Percentiles rank a stretch among this genome's conserved stretches.
These are phyloP conservation scores for Cutaneotrichosporon sp. DNA, from an alignment of 1,284 basidiomycete genomes.

Conservation along the genomic window DNA sequence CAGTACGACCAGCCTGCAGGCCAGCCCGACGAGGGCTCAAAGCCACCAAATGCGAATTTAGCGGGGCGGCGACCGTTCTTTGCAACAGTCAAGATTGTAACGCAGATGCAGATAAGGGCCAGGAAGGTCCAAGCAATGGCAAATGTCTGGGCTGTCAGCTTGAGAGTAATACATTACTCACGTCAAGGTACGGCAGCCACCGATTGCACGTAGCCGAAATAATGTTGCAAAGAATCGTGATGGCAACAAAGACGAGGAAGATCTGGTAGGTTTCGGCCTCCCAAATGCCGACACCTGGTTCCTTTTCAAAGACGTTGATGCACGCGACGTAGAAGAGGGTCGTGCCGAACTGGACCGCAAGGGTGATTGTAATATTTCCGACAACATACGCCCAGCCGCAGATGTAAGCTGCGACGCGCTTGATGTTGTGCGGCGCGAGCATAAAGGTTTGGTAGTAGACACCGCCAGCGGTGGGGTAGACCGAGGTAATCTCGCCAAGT, in stretches of 20 bases:
- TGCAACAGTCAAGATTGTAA: slow-evolving; percentile 49
- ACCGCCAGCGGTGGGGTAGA: slow-evolving; percentile 53
- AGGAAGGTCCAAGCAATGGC: slow-evolving; percentile 36
- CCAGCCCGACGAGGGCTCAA: slow-evolving; percentile 26
- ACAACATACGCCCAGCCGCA: slow-evolving; percentile 55
- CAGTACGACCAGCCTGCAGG: slow-evolving; percentile 28
- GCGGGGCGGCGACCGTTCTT: slow-evolving; percentile 42
- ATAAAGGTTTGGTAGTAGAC: slow-evolving; percentile 55
- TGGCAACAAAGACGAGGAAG: slow-evolving; percentile 21
- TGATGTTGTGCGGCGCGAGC: slow-evolving; percentile 46
- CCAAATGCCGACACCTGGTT: slow-evolving; percentile 21
- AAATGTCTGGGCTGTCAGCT: slow-evolving; percentile 29
- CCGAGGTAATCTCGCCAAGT: slow-evolving; percentile 54
- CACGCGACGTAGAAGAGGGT: slow-evolving; percentile 38
- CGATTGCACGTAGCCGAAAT: slow-evolving; percentile 41
- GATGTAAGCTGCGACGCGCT: slow-evolving; percentile 51
- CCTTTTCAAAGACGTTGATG: slow-evolving; percentile 27
- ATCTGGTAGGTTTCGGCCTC: slow-evolving; percentile 28
- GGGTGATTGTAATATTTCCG: slow-evolving; percentile 53
- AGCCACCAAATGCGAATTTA: slow-evolving; percentile 31
- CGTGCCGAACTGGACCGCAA: slow-evolving; percentile 54
- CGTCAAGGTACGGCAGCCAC: slow-evolving; percentile 41
- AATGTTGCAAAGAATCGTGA: slow-evolving; percentile 23
- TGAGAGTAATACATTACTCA: slow-evolving; percentile 19
- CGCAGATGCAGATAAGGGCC: slow-evolving; percentile 25